phyloP scores from a whole-genome alignment of 2,329 filamentous ascomycete species.

The Trichoderma endophyticum region DNA sequence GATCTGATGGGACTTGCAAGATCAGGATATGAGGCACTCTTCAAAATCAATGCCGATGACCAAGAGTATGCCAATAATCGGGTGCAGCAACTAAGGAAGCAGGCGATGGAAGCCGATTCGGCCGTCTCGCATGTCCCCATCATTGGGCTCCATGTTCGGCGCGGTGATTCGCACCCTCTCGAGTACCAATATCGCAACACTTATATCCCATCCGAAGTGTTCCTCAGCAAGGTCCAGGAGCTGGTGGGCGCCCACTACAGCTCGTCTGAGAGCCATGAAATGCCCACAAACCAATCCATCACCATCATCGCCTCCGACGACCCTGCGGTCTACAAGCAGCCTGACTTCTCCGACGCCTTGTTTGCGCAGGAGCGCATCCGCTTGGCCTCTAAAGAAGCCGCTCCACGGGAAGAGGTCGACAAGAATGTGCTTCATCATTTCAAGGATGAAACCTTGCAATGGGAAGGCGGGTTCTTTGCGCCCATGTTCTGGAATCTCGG shows the following conservation, averaged over 20 bases:
- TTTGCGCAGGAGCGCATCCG: slow-evolving; percentile 74
- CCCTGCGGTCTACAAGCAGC: slow-evolving; percentile 65
- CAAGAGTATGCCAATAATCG: slow-evolving; percentile 61
- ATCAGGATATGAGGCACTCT: slow-evolving; percentile 69
- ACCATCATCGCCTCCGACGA: slow-evolving; percentile 76
- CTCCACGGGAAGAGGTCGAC: slow-evolving; percentile 41
- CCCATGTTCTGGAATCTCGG: slow-evolving; percentile 80
- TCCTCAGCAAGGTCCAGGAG: slow-evolving; percentile 56
- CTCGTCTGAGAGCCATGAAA: slow-evolving; percentile 34
- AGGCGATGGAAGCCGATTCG: slow-evolving; percentile 42
- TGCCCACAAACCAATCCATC: slow-evolving; percentile 41
- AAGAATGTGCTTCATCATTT: slow-evolving; percentile 59
- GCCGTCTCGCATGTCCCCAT: slow-evolving; percentile 37
- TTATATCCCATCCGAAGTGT: slow-evolving; percentile 72
- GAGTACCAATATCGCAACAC: slow-evolving; percentile 74
- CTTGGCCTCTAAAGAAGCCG: slow-evolving; percentile 61
- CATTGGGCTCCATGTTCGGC: slow-evolving; percentile 75
- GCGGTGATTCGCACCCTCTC: slow-evolving; percentile 73
- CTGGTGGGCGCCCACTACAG: slow-evolving; percentile 52
- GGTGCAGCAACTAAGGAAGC: slow-evolving; percentile 51
- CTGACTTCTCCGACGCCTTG: slow-evolving; percentile 56
- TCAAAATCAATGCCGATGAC: slow-evolving; percentile 63
- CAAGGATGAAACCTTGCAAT: slow-evolving; percentile 73
- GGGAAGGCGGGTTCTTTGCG: slow-evolving; percentile 84
- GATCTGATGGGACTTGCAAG: slow-evolving; percentile 67